These are phyloP conservation scores for Aspergillus nanangensis DNA, from an alignment of 495 filamentous ascomycete species.

Conservation along the genomic window DNA sequence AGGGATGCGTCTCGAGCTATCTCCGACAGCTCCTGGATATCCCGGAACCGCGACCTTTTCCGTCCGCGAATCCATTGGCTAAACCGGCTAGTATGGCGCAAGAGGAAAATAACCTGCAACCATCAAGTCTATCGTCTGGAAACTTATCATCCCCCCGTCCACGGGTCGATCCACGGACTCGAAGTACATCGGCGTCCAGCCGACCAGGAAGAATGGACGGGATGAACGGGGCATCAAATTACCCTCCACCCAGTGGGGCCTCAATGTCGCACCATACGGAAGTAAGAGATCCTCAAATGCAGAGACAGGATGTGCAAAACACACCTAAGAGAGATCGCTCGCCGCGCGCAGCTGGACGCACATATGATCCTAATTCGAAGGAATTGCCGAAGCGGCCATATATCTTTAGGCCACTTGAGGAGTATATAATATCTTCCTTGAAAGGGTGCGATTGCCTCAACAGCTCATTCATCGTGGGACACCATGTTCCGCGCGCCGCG, in stretches of 20 bases:
- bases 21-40: constrained; percentile 34
- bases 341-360: constrained; percentile 13
- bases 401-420: constrained; percentile 70
- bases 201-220: constrained; percentile 11
- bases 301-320: constrained; percentile 25
- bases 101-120: constrained; percentile 9
- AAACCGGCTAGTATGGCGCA: constrained; percentile 8
- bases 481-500: constrained; percentile 18
- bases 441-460: constrained; percentile 69
- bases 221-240: constrained; percentile 14
- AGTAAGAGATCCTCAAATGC: constrained; percentile 16
- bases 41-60: constrained; percentile 7
- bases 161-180: constrained; percentile 19
- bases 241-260: constrained; percentile 5
- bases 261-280: constrained; percentile 14
- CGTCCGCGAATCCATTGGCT: constrained; percentile 10
- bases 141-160: constrained; percentile 17
- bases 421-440: constrained; percentile 67
- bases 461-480: constrained; percentile 53
- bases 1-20: constrained; percentile 49
- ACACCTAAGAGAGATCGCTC: constrained; percentile 14
- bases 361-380: constrained; percentile 13
- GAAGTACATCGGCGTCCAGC: constrained; percentile 29
- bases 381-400: constrained; percentile 18
- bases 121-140: constrained; percentile 5